Base-by-base conservation (phyloP, 495 filamentous ascomycete species). In the Mycothermus thermophilus region DNA sequence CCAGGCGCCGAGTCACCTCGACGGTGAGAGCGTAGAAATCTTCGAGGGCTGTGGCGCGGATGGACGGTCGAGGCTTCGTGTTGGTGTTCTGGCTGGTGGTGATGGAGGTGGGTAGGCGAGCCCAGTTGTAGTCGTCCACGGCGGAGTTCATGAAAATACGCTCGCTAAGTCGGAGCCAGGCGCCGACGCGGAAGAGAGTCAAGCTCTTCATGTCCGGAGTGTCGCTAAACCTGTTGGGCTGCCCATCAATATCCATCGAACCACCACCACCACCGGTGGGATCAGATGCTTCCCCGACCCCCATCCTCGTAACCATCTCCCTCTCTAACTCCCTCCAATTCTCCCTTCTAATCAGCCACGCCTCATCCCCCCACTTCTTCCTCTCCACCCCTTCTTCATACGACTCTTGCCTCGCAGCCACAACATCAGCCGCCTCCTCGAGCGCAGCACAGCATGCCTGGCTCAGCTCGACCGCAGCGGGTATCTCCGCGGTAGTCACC, bases 81-180 rank as follows among this genome's bases (percentile, higher is more conserved):
- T n/a, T n/a, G n/a, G n/a, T n/a, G 3, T 42, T 51, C 17, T 80
- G 69, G 3, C 31, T 40, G 2, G 40, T 41, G 3, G 6, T 11
- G 22, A 6, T 11, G 6, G 17, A 17, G 6, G 11, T 17, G 15
- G 12, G 5, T 5, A 79, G 32, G 34, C 58, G 57, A 11, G 48
- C 58, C 81, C 81, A 93, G 45, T 84, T 84, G 30, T 75, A 64
- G 25, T 78, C 71, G 14, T 57, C 50, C 26, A 68, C 57, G 2
- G 62, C 57, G 4, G 71, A 67, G 51, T 90, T 88, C 86, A 93
- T 92, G 47, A 92, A 90, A 1, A 88, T 25, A 3, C 62, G 60
- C 15, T 64, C 59, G 0, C 81, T 79, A 4, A 93, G 57, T 11
- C 55, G 42, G 4, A 90, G 57, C 76, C 79, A 87, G 7, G 52